These are phyloP conservation scores for Dothistroma pini DNA, from an alignment of 2,329 filamentous ascomycete species.

Conservation along the genomic window DNA sequence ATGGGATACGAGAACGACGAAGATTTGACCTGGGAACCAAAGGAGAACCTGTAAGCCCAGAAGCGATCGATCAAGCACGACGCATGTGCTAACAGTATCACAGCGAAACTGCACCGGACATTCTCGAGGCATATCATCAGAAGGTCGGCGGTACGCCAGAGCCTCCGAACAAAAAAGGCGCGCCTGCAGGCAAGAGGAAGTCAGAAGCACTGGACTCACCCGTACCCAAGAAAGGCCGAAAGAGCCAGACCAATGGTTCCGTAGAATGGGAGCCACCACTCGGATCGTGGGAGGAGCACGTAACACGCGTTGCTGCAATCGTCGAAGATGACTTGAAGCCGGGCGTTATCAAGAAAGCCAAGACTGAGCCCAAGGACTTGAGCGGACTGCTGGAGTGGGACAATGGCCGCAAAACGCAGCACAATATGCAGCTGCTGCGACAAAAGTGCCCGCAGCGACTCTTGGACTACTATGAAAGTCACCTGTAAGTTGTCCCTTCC, in stretches of 20 bases:
- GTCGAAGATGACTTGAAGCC: slow-evolving; percentile 49
- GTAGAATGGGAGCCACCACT: slow-evolving; percentile 61
- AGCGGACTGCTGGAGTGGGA: slow-evolving; percentile 72
- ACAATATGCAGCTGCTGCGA: slow-evolving; percentile 65
- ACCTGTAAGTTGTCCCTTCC: slow-evolving; percentile 35
- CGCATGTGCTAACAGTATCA: slow-evolving; percentile 2
- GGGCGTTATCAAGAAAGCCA: slow-evolving; percentile 14
- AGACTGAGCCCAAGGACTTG: slow-evolving; percentile 48
- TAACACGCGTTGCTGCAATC: slow-evolving; percentile 67
- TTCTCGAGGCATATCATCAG: slow-evolving; percentile 62
- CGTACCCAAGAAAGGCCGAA: slow-evolving; percentile 26
- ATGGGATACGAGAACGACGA: slow-evolving; percentile 67
- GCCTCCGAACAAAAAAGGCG: slow-evolving; percentile 31
- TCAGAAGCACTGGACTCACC: slow-evolving; percentile 27
- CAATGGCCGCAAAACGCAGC: slow-evolving; percentile 68
- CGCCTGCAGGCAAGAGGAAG: slow-evolving; percentile 23
- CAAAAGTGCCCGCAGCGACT: slow-evolving; percentile 71
- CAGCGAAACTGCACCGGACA: slow-evolving; percentile 42
- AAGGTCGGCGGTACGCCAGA: slow-evolving; percentile 59
- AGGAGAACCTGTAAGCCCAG: slow-evolving; percentile 61
- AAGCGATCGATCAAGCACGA: background rate
- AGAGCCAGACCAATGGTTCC: slow-evolving; percentile 31
- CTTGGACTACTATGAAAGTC: slow-evolving; percentile 38
- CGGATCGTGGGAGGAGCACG: slow-evolving; percentile 73
- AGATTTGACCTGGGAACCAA: slow-evolving; percentile 76